Conservation (phyloP, 352 stramenopile species). For the Globisporangium emineosum region DNA sequence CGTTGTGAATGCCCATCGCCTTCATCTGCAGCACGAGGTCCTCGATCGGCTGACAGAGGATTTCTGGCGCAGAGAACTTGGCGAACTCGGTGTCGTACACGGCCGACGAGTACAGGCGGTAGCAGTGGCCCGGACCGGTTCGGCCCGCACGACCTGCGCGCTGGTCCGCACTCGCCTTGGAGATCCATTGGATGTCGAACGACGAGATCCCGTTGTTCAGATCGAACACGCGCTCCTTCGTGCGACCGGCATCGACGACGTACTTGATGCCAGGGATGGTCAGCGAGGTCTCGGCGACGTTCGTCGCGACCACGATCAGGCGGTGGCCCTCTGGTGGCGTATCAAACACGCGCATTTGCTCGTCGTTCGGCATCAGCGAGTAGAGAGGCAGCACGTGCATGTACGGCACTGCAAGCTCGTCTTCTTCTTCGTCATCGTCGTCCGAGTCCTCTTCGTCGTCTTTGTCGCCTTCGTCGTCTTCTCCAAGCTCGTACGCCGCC, state of each 20-base stretch:
- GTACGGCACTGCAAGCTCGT: conserved; percentile 59
- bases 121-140: conserved; percentile 96
- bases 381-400: conserved; percentile 96
- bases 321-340: conserved; percentile 86
- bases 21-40: conserved; percentile 98
- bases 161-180: conserved; percentile 81
- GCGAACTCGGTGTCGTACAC: conserved; percentile 95
- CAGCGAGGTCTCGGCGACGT: conserved; percentile 97
- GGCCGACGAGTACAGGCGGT: conserved; percentile 96
- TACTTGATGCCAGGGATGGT: conserved; percentile 96
- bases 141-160: conserved; percentile 95
- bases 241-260: conserved; percentile 96
- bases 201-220: conserved; percentile 88
- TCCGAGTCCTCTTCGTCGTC: conserved; percentile 74
- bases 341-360: conserved; percentile 92
- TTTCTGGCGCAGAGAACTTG: conserved; percentile 89
- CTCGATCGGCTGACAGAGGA: conserved; percentile 90
- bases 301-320: conserved; percentile 96
- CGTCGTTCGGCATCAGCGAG: conserved; percentile 94
- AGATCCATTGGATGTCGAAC: conserved; percentile 92
- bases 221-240: conserved; percentile 96
- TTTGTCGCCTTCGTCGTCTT: conserved; percentile 33
- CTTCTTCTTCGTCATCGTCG: conserved; percentile 78
- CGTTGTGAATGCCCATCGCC: conserved; percentile 95
- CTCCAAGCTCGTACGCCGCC: conserved; percentile 41